Base-by-base conservation (phyloP, 805 yeast species). In the Yamadazyma phyllophila region DNA sequence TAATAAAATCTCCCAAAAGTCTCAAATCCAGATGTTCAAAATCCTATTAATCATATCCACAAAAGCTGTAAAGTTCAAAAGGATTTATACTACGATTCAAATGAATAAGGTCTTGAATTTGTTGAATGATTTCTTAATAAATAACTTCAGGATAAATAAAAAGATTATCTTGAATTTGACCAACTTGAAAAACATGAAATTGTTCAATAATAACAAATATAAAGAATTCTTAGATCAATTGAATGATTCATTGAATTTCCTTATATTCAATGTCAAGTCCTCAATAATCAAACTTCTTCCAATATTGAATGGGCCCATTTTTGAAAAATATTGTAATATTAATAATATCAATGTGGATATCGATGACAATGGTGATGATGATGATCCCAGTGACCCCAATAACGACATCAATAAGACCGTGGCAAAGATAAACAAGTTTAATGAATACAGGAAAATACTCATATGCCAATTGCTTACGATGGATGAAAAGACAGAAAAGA, bases 271-370 rank as follows among this genome's bases (percentile, higher is more conserved):
- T 47, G 42, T 66, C 26, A 61, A 50, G 43, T 41, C 49, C n/a
- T 63, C 67, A 2, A 61, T 68, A 12, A 41, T 54, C 7, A 59
- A 59, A 15, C 50, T 69, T 7, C 44, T 71, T 1, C 69, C 73
- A 0, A 47, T 52, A 20, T 46, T 67, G 27, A 69, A 71, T 47
- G 76, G 77, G 0, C 63, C 61, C 1, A 50, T 63, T 8, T 55
- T 72, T 24, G 74, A 72, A 46, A 65, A 67, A 49, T 71, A 69
- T 46, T 69, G 74, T 45, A 53, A 54, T 16, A 62, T 71, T n/a
- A 69, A 72, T 47, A 60, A 63, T 34, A 59, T 71, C 11, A 60
- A 63, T 36, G 34, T 69, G 12, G 53, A 54, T 14, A 58, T 69
- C 17, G 62, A 69, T 44, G 59, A n/a, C n/a, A n/a, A 60, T 37